A percentile compares a stretch with the other conserved stretches of the same genome.
Evolutionary conservation across 1,139 yeast species (phyloP).

Genomic region (Debaryomyces subglobosus): DNA sequence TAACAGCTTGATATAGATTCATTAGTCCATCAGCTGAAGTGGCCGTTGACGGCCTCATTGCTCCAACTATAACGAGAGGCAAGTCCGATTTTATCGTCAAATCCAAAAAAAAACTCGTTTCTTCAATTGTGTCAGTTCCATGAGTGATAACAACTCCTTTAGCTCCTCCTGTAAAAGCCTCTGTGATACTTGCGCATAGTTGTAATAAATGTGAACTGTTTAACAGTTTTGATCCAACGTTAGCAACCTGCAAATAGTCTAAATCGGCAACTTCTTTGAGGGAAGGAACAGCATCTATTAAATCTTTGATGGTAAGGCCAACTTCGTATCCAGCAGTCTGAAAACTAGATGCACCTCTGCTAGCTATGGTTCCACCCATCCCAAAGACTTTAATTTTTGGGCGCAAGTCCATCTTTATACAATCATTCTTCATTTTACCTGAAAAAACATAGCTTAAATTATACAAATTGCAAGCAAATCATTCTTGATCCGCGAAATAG

Average conservation of each 20-base stretch:
- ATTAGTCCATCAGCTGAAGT: slow-evolving; percentile 73
- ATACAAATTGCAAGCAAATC: not conserved
- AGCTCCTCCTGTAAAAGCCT: slow-evolving; percentile 45
- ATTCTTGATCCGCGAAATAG: too few species aligned
- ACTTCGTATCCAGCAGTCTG: slow-evolving; percentile 72
- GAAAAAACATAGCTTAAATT: not conserved
- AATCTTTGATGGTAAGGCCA: slow-evolving; percentile 65
- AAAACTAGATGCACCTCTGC: slow-evolving; percentile 58
- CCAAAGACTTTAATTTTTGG: slow-evolving; percentile 62
- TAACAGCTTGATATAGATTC: slow-evolving; percentile 70
- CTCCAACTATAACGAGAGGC: slow-evolving; percentile 69
- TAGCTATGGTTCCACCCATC: slow-evolving; percentile 76
- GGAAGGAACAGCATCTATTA: slow-evolving; percentile 61
- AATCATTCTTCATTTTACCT: not conserved
- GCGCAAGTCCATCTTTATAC: slow-evolving; percentile 10
- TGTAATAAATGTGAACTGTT: slow-evolving; percentile 41
- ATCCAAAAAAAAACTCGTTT: slow-evolving; percentile 69
- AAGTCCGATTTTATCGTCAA: slow-evolving; percentile 56
- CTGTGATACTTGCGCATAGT: slow-evolving; percentile 43
- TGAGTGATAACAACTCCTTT: slow-evolving; percentile 68
- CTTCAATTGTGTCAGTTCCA: slow-evolving; percentile 75
- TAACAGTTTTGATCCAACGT: slow-evolving; percentile 66
- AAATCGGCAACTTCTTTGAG: slow-evolving; percentile 57
- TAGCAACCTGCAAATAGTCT: slow-evolving; percentile 65
- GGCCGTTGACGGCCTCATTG: slow-evolving; percentile 73